These are phyloP conservation scores for Apiospora malaysiana DNA, from an alignment of 2,329 filamentous ascomycete genomes.

Conservation along the genomic window DNA sequence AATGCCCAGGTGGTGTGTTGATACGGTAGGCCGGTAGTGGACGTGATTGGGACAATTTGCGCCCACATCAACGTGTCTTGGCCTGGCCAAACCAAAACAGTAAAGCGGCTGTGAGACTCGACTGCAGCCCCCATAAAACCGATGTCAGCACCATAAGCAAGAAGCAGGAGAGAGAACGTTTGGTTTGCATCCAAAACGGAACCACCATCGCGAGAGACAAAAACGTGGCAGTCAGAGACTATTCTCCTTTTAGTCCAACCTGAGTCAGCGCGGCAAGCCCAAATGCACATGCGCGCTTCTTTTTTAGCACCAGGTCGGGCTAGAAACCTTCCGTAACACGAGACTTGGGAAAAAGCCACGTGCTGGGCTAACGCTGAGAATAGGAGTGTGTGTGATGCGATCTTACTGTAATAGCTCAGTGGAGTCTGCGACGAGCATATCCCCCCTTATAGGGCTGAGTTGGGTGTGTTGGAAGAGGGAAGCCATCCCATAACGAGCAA, in stretches of 20 bases:
- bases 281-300: not conserved
- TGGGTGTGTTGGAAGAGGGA: not conserved
- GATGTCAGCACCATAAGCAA: not conserved
- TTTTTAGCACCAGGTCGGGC: not conserved
- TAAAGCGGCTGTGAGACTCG: not conserved
- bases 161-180: not conserved
- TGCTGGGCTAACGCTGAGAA: constrained; percentile 4
- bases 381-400: not conserved
- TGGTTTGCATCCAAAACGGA: not conserved
- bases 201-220: not conserved
- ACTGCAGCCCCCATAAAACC: not conserved
- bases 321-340: not conserved
- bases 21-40: too few relatives aligned
- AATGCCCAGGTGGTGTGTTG: too few relatives aligned
- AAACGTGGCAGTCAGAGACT: not conserved
- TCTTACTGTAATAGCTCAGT: not conserved
- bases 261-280: not conserved
- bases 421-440: not conserved
- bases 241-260: not conserved
- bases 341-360: not conserved
- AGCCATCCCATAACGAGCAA: not conserved
- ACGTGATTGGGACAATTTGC: too few relatives aligned
- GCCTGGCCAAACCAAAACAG: not conserved
- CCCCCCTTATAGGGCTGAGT: constrained; percentile 8
- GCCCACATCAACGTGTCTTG: not conserved